These are phyloP conservation scores for Neckera pumila DNA, from an alignment of 225 moss, liverwort and hornwort species.

Conservation along the genomic window DNA sequence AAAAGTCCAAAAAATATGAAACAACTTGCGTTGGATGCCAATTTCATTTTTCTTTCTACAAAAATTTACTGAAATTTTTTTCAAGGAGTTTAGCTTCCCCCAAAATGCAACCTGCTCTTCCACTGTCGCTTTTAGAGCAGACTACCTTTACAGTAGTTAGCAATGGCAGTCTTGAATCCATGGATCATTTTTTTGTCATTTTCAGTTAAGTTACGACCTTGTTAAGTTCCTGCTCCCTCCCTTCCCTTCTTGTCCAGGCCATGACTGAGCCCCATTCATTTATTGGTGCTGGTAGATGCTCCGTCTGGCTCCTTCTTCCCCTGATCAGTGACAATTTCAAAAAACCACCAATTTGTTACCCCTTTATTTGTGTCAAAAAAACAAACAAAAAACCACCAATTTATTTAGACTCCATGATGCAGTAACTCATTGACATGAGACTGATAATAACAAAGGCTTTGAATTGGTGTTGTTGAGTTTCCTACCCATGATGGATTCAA, in stretches of 20 bases:
- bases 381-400: not conserved
- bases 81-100: not conserved
- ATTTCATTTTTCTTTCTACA: not conserved
- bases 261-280: not conserved
- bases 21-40: fast-evolving
- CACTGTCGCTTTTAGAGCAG: too few species aligned
- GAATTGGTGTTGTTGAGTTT: not conserved
- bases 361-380: too few species aligned
- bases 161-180: not conserved
- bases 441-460: not conserved
- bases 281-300: not conserved
- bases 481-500: not conserved
- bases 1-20: not conserved
- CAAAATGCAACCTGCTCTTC: not conserved
- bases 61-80: not conserved
- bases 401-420: not conserved
- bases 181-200: not conserved
- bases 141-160: not conserved
- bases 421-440: not conserved
- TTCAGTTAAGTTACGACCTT: not conserved
- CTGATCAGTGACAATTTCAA: not conserved
- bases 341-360: not conserved
- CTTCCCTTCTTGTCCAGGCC: not conserved
- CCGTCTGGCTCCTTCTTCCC: not conserved
- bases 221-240: not conserved